A percentile compares a stretch with the other conserved stretches of the same genome.
Evolutionary conservation across 2,329 filamentous ascomycete species (phyloP).

Genomic region (Beauveria rudraprayagi): DNA sequence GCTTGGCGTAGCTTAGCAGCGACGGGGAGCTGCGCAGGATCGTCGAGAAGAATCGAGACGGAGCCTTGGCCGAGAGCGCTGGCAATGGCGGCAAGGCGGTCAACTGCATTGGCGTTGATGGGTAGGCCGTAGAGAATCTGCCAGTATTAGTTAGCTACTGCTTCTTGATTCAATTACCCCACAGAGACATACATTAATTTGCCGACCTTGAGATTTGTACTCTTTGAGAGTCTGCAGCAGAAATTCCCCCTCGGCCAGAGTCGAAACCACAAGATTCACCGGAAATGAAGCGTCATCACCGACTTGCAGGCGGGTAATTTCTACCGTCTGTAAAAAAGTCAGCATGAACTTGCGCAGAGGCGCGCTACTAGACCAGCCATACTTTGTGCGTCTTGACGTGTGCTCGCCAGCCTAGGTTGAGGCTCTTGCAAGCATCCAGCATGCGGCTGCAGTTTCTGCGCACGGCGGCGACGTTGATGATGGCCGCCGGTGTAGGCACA

Average conservation of each 20-base stretch:
- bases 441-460: slow-evolving; percentile 62
- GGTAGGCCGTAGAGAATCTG: slow-evolving; percentile 67
- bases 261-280: slow-evolving; percentile 63
- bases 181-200: slow-evolving; percentile 46
- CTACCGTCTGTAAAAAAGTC: slow-evolving; percentile 44
- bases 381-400: slow-evolving; percentile 84
- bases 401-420: slow-evolving; percentile 61
- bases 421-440: slow-evolving; percentile 51
- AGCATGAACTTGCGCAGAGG: background rate
- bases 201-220: slow-evolving; percentile 43
- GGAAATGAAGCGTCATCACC: slow-evolving; percentile 40
- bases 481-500: slow-evolving; percentile 56
- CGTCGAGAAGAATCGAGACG: slow-evolving; percentile 62
- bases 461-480: slow-evolving; percentile 61
- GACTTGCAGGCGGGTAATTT: slow-evolving; percentile 63
- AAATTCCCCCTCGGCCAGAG: slow-evolving; percentile 64
- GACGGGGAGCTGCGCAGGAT: slow-evolving; percentile 49
- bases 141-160: background rate
- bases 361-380: slow-evolving; percentile 9
- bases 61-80: slow-evolving; percentile 45
- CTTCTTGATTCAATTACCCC: background rate
- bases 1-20: slow-evolving; percentile 34
- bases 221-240: slow-evolving; percentile 53
- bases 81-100: slow-evolving; percentile 51
- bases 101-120: slow-evolving; percentile 50